phyloP scores from a whole-genome alignment of 2,329 filamentous ascomycete genomes.

The Claviceps sp. region DNA sequence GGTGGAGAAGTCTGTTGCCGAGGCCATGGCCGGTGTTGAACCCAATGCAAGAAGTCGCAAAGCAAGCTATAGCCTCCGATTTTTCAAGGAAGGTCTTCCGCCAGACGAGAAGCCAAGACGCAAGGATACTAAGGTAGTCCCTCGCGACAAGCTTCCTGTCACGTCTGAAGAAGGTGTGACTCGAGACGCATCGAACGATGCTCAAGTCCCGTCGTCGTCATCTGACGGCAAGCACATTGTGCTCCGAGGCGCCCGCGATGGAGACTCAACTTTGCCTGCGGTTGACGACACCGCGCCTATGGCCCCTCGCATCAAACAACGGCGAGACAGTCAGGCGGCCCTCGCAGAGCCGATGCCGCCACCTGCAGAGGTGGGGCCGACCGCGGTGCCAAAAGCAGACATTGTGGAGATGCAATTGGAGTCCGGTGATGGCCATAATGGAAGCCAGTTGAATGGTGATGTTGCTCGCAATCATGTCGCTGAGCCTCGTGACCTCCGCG shows the following conservation, averaged over 20 bases:
- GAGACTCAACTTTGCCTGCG: conserved; percentile 1
- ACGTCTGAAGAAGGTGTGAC: conserved; percentile 19
- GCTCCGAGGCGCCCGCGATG: neutral
- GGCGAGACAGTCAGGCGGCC: conserved; percentile 11
- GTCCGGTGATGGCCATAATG: conserved; percentile 24
- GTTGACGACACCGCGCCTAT: conserved; percentile 7
- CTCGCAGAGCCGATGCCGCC: conserved; percentile 9
- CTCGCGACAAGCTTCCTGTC: conserved; percentile 28
- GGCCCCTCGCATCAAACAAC: conserved; percentile 7
- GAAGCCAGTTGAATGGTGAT: conserved; percentile 19
- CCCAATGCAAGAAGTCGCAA: conserved; percentile 52
- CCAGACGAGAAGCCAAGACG: conserved; percentile 41
- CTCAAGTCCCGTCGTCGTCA: neutral
- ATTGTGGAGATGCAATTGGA: conserved; percentile 19
- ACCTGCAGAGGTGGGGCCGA: conserved; percentile 13
- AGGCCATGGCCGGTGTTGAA: conserved; percentile 47
- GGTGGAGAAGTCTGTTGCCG: conserved; percentile 51
- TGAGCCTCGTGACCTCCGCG: neutral
- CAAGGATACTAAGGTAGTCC: conserved; percentile 28
- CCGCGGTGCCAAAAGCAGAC: conserved; percentile 12
- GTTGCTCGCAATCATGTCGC: too few relatives aligned
- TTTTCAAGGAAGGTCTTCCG: conserved; percentile 54
- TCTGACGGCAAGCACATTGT: neutral
- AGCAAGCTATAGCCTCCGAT: conserved; percentile 51
- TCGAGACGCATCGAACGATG: neutral